These are phyloP conservation scores for Shiraia sp. DNA, from an alignment of 2,329 filamentous ascomycete genomes.

Conservation along the genomic window DNA sequence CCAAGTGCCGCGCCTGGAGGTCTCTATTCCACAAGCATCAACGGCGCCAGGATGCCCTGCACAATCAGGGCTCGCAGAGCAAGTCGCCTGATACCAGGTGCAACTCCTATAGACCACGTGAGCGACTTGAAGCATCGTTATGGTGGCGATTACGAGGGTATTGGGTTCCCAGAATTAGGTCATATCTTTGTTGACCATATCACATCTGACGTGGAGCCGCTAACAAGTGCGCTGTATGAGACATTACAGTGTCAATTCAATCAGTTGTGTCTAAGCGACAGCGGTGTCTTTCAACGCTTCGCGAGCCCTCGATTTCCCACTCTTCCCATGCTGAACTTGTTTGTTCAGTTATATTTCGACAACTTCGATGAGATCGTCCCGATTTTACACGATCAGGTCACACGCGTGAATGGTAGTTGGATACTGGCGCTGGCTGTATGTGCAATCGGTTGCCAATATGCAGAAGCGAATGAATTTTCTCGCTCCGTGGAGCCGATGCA, in stretches of 20 bases:
- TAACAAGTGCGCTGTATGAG: conserved; percentile 1
- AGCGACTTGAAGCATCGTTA: neutral
- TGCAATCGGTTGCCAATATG: conserved; percentile 31
- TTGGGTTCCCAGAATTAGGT: conserved; percentile 3
- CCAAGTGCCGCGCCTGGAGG: conserved; percentile 7
- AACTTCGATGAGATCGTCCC: conserved; percentile 31
- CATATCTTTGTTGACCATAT: conserved; percentile 4
- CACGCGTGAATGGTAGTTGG: conserved; percentile 13
- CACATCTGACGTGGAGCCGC: neutral
- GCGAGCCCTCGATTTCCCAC: neutral
- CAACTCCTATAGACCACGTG: conserved; percentile 2
- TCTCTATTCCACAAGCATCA: conserved; percentile 10
- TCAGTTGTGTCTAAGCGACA: conserved; percentile 3
- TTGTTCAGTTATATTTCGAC: conserved; percentile 28
- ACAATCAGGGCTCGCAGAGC: conserved; percentile 5
- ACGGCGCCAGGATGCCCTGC: conserved; percentile 12
- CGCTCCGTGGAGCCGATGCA: conserved; percentile 7
- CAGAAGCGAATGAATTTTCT: conserved; percentile 6
- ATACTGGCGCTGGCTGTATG: conserved; percentile 29
- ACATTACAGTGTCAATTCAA: conserved; percentile 1
- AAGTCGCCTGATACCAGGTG: conserved; percentile 2
- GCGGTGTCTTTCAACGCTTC: neutral
- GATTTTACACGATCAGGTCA: conserved; percentile 25
- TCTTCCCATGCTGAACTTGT: conserved; percentile 17
- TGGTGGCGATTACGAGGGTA: neutral